phyloP scores from a whole-genome alignment of 495 filamentous ascomycete species.

The Penicillium nucicola region DNA sequence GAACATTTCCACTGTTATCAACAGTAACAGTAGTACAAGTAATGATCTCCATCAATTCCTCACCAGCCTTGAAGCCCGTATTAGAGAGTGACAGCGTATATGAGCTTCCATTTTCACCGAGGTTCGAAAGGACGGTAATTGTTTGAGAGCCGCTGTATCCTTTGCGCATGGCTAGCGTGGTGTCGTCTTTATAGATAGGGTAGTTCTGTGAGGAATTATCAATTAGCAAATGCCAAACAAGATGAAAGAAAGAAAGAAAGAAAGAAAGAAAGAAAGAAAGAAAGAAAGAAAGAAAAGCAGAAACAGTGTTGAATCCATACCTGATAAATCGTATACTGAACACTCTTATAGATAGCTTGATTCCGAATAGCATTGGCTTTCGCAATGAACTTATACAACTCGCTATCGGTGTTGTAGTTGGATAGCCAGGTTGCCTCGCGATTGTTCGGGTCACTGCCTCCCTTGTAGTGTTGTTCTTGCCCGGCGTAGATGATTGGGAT shows the following conservation, averaged over 20 bases:
- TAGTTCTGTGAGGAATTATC: constrained; percentile 30
- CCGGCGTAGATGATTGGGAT: constrained; percentile 67
- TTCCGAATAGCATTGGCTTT: constrained; percentile 59
- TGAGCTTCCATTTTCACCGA: constrained; percentile 41
- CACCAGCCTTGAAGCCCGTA: constrained; percentile 35
- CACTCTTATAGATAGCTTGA: constrained; percentile 46
- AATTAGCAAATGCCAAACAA: no score
- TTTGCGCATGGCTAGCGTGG: constrained; percentile 64
- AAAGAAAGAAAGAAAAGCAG: no score
- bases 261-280: no score
- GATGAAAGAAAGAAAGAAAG: no score
- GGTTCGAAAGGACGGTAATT: constrained; percentile 60
- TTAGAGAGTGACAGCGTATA: constrained; percentile 46
- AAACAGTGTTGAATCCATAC: constrained; percentile 7
- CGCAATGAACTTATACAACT: constrained; percentile 63
- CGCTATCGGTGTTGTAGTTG: constrained; percentile 53
- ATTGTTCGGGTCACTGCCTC: constrained; percentile 61
- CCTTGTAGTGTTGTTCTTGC: constrained; percentile 72
- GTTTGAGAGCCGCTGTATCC: constrained; percentile 52
- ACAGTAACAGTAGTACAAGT: constrained; percentile 41
- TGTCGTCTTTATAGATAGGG: constrained; percentile 53
- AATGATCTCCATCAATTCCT: constrained; percentile 41
- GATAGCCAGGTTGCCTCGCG: constrained; percentile 76
- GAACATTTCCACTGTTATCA: constrained; percentile 26
- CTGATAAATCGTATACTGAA: constrained; percentile 47